These are phyloP conservation scores for Paramecium pentaurelia DNA, from an alignment of 73 alveolate species.

Conservation along the genomic window DNA sequence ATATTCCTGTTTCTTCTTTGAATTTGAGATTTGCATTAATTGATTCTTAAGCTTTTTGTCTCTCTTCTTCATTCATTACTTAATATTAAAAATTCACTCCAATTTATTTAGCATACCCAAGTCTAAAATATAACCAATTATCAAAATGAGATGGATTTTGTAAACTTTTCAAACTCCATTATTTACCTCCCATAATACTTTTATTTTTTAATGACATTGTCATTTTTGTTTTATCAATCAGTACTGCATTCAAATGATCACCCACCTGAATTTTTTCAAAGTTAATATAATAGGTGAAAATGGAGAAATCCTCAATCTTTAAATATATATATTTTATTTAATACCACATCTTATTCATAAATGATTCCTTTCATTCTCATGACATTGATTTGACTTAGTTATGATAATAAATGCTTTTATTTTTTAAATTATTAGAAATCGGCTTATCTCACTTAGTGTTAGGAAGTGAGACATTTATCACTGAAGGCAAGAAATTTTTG, in stretches of 20 bases:
- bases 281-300: constrained; percentile 13
- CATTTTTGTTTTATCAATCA: not conserved
- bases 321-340: not conserved
- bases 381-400: not conserved
- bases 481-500: constrained; percentile 13
- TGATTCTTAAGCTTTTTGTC: not conserved
- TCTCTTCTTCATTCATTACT: not conserved
- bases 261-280: constrained; percentile 26
- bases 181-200: not conserved
- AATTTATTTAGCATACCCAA: constrained; percentile 12
- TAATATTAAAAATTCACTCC: not conserved
- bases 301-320: constrained; percentile 42
- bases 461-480: constrained; percentile 1
- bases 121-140: constrained; percentile 9
- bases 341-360: constrained; percentile 35
- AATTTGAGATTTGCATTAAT: not conserved
- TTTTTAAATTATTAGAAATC: not conserved
- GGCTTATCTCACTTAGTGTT: not conserved
- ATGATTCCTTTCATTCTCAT: constrained; percentile 23
- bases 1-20: constrained; percentile 31
- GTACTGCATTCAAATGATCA: constrained; percentile 40
- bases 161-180: constrained; percentile 22
- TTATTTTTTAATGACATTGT: constrained; percentile 13
- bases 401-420: not conserved
- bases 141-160: constrained; percentile 7